Base-by-base conservation (phyloP, 768 basidiomycete species). In the Tricholoma terreum region DNA sequence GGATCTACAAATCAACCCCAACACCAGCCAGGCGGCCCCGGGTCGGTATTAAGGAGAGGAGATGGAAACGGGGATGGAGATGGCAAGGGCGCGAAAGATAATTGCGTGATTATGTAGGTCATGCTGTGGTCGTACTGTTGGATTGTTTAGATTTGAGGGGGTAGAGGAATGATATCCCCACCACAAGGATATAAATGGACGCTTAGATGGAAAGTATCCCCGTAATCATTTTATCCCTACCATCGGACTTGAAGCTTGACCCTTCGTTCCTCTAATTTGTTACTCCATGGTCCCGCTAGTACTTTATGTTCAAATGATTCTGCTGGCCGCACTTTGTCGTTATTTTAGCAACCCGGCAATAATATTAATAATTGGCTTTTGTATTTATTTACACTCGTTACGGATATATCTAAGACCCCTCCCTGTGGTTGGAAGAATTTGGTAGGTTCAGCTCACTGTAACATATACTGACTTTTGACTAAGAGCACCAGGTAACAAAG, bases 91-190 rank as follows among this genome's bases (percentile, higher is more conserved):
- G 76, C 75, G 54, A 87, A 87, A 72, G 85, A 85, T 68, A 91
- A 93, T 50, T 95, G 93, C 67, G 74, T 91, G 49, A 86, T 95
- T 68, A 94, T 94, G 92, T 95, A 79, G 65, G 21, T 36, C 21
- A 40, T 30, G 17, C 11, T 11, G 40, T 40, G 52, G 46, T 30
- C 10, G 27, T 27, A 27, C 24, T 27, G 30, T 49, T 24, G 22
- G 43, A 22, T 12, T 22, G 7, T 4, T 45, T 24, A 45, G 43
- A 45, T 6, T 42, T 42, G 43, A 3, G 10, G 12, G 4, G 22
- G 40, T 21, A 0, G 40, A 10, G n/a, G 38, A 17, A 19, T 11
- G 43, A 24, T 24, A 22, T 22, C 19, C 21, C 0, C 43, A 45
- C 24, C 24, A 27, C 24, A 27, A 6, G 24, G 24, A 24, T 5